Evolutionary conservation across 306 rosid species (phyloP).

Genomic region (Gynostemma pentaphyllum): DNA sequence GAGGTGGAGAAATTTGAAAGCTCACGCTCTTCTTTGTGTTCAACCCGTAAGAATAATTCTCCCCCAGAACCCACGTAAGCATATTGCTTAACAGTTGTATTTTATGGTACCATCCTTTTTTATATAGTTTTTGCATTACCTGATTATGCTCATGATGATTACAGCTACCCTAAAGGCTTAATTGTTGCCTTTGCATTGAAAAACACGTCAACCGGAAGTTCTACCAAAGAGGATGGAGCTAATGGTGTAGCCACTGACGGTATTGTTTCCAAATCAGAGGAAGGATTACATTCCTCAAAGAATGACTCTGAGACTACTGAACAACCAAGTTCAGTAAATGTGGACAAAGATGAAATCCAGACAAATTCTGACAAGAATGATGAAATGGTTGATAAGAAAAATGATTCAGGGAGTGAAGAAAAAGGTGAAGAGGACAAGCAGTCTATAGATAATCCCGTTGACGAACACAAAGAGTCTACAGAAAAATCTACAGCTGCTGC

Average conservation of each 20-base stretch:
- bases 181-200: slow-evolving; percentile 58
- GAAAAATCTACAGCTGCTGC: slow-evolving; percentile 29
- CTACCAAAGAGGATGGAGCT: slow-evolving; percentile 25
- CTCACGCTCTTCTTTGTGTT: slow-evolving; percentile 20
- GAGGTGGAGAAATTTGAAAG: slow-evolving; percentile 43
- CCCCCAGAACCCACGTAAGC: slow-evolving; percentile 41
- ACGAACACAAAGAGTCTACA: slow-evolving; percentile 26
- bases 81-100: neutral
- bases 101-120: neutral
- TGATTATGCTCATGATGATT: slow-evolving; percentile 16
- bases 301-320: slow-evolving; percentile 11
- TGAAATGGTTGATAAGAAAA: slow-evolving; percentile 22
- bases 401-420: slow-evolving; percentile 21
- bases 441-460: slow-evolving; percentile 13
- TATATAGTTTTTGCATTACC: neutral
- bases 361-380: slow-evolving; percentile 12
- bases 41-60: slow-evolving; percentile 27
- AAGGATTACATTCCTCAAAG: slow-evolving; percentile 14
- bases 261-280: slow-evolving; percentile 16
- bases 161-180: slow-evolving; percentile 85
- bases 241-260: slow-evolving; percentile 20
- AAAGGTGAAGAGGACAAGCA: slow-evolving; percentile 33
- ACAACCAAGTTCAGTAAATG: slow-evolving; percentile 14
- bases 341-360: slow-evolving; percentile 14
- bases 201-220: slow-evolving; percentile 30